Percentiles rank a stretch among this genome's conserved stretches.
Conservation (phyloP, 2,329 filamentous ascomycete genomes). For the Cadophora sp. region DNA sequence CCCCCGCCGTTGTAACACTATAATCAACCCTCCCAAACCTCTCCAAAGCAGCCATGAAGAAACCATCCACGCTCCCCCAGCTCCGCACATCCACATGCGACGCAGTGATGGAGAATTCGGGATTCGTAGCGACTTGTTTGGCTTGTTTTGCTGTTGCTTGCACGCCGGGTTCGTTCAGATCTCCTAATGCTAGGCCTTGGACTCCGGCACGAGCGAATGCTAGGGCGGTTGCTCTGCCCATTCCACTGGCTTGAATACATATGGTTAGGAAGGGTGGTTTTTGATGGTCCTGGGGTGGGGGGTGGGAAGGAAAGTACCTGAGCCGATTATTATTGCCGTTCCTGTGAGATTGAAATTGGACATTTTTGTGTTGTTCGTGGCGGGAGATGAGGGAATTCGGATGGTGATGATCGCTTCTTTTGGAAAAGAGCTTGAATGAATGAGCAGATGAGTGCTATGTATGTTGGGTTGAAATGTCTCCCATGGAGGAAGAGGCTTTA, state of each 20-base stretch:
- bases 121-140: conserved; percentile 39
- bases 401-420: background rate
- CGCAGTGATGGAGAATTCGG: conserved; percentile 36
- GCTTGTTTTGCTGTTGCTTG: conserved; percentile 38
- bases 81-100: conserved; percentile 42
- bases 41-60: conserved; percentile 47
- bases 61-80: conserved; percentile 34
- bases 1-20: conserved; percentile 58
- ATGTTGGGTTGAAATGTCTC: background rate
- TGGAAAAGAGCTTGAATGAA: background rate
- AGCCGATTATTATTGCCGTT: conserved; percentile 16
- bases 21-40: conserved; percentile 59
- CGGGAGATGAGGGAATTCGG: background rate
- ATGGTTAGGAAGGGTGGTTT: background rate
- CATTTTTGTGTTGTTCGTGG: background rate
- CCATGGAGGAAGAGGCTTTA: background rate
- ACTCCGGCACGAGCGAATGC: conserved; percentile 35
- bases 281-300: background rate
- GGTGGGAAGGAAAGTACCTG: background rate
- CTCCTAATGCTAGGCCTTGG: conserved; percentile 21
- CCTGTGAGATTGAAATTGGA: conserved; percentile 9
- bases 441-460: background rate
- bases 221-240: conserved; percentile 28
- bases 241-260: conserved; percentile 1
- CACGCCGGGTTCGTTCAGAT: conserved; percentile 35